A percentile compares a stretch with the other conserved stretches of the same genome.
Evolutionary conservation across 768 basidiomycete genomes (phyloP).

Genomic region (Lactifluus rugatus): DNA sequence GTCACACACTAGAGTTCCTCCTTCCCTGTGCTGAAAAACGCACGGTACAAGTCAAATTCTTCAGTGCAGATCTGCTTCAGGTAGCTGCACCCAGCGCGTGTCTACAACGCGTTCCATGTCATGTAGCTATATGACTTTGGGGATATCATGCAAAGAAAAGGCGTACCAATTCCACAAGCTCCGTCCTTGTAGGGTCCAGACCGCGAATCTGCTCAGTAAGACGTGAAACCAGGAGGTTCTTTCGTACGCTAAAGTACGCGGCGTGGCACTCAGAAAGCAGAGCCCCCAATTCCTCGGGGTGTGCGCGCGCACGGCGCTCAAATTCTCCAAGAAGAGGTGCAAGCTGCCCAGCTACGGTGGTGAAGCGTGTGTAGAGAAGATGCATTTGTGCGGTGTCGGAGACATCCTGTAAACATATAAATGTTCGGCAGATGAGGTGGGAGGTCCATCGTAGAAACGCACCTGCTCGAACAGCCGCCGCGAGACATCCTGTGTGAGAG

Average conservation of each 20-base stretch:
- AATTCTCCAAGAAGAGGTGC: slow-evolving; percentile 77
- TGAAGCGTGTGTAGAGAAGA: slow-evolving; percentile 27
- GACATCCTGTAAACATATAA: slow-evolving; percentile 42
- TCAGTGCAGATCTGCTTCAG: slow-evolving; percentile 85
- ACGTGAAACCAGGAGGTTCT: slow-evolving; percentile 58
- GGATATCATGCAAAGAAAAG: background rate
- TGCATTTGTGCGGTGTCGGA: slow-evolving; percentile 57
- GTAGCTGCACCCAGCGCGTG: slow-evolving; percentile 85
- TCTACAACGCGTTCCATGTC: slow-evolving; percentile 39
- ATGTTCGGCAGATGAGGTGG: background rate
- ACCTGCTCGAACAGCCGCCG: slow-evolving; percentile 27
- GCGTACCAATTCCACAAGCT: slow-evolving; percentile 78
- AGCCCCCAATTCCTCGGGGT: slow-evolving; percentile 77
- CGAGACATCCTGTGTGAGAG: slow-evolving; percentile 68
- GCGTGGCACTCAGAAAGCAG: slow-evolving; percentile 80
- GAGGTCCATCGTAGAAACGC: background rate
- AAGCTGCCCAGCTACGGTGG: slow-evolving; percentile 57
- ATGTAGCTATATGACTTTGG: background rate
- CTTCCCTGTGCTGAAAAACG: slow-evolving; percentile 84
- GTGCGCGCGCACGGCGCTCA: slow-evolving; percentile 61
- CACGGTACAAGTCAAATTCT: slow-evolving; percentile 77
- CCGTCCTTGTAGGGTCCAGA: slow-evolving; percentile 67
- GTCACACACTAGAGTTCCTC: slow-evolving; percentile 55
- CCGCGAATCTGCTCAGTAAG: slow-evolving; percentile 75
- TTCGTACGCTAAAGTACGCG: slow-evolving; percentile 72